Evolutionary conservation across 73 alveolate genomes (phyloP).

Genomic region (Paraurostyla sp.): DNA sequence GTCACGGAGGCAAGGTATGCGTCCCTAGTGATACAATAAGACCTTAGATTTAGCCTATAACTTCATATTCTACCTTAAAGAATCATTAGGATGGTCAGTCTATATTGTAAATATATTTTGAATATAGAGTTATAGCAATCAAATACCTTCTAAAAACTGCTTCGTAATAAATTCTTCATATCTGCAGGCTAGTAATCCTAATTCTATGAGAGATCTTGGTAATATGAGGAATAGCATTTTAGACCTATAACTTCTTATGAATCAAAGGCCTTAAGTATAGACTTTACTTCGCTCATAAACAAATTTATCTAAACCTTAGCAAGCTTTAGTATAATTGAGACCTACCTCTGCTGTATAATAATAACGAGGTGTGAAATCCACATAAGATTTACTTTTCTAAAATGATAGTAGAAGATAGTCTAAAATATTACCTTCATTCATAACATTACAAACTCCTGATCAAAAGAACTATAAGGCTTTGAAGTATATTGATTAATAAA

Average conservation of each 20-base stretch:
- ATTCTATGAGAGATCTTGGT: constrained; percentile 73
- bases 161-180: constrained; percentile 71
- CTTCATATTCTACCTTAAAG: background rate
- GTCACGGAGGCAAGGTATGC: background rate
- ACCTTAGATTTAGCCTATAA: constrained; percentile 3
- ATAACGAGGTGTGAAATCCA: too few species aligned
- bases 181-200: constrained; percentile 68
- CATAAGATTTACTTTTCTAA: too few species aligned
- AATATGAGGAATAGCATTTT: background rate
- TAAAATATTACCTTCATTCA: too few species aligned
- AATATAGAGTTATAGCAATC: too few species aligned
- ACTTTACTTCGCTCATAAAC: background rate
- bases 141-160: too few species aligned
- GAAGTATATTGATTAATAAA: background rate
- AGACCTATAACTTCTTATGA: constrained; percentile 2
- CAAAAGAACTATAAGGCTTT: background rate
- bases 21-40: constrained; percentile 13
- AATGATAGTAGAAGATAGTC: too few species aligned
- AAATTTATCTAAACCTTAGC: background rate
- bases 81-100: too few species aligned
- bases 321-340: background rate
- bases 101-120: too few species aligned
- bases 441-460: too few species aligned
- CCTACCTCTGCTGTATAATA: too few species aligned
- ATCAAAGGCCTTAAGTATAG: background rate